Base-by-base conservation (phyloP, 1,284 basidiomycete genomes). In the Athelia psychrophila region DNA sequence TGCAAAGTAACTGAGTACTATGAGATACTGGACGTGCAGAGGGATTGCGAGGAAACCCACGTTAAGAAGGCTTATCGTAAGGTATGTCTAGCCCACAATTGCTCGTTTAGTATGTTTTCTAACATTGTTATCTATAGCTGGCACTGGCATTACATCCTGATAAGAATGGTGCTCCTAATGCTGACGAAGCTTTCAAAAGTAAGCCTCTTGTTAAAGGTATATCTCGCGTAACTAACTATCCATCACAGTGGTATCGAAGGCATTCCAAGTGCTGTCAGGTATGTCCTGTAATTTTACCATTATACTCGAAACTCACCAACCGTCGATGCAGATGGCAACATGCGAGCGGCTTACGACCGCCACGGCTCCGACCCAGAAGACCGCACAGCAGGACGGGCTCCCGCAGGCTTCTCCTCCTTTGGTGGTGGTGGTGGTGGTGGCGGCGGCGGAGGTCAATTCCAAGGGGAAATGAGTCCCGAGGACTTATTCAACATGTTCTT, bases 401-500 rank as follows among this genome's bases (percentile, higher is more conserved):
- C 85, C 6, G 81, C 84, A 2, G 76, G 78, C 16, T 88, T 83
- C 66, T 71, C 77, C 25, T 56, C 74, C 35, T 73, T 69, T 51
- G 72, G 74, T 25, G 86, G 82, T 57, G 74, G 75, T 42, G 73
- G 69, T 51, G 72, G 74, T 25, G 86, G 82, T 57, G 74, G 75
- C 40, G 71, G 77, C 42, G 76, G 77, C 3, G 75, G 72, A 32
- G 69, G 73, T 10, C 67, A 67, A 1, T 91, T 89, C 60, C 90
- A 92, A 10, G 85, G 86, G 49, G 95, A 98, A 66, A 78, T 99
- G 60, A 94, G 91, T 54, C 94, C 96, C 1, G 94, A 98, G 70
- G 96, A 99, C 57, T 66, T 99, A 50, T 99, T 99, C 79, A 96
- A 98, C 66, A 95, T 97, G 91, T 98, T 99, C 82, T 99, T 99